These are phyloP conservation scores for Aspergillus latus DNA, from an alignment of 2,329 filamentous ascomycete genomes.

Conservation along the genomic window DNA sequence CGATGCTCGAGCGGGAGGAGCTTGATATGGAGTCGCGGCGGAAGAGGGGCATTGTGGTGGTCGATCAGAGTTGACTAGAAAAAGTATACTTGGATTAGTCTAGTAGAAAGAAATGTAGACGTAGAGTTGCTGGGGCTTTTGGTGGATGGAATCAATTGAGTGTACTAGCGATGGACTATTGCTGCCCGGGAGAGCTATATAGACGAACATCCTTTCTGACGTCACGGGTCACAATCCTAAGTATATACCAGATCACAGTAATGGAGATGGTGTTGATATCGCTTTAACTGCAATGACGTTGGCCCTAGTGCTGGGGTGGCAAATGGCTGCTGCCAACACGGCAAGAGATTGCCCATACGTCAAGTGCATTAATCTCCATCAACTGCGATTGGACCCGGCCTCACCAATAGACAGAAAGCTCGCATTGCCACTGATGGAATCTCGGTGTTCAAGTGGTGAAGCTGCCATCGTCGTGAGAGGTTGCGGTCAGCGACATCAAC, in stretches of 20 bases:
- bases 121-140: too few species aligned
- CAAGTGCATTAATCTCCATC: too few species aligned
- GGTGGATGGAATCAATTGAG: not conserved
- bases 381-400: not conserved
- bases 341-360: constrained; percentile 1
- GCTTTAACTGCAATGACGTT: not conserved
- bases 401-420: not conserved
- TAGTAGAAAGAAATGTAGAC: not conserved
- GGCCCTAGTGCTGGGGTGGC: not conserved
- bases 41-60: constrained; percentile 26
- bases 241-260: not conserved
- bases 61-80: not conserved
- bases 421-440: not conserved
- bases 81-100: not conserved
- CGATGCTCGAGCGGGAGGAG: constrained; percentile 24
- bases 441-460: not conserved
- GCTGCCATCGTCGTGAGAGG: not conserved
- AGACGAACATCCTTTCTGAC: not conserved
- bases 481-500: not conserved
- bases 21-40: constrained; percentile 25
- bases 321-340: not conserved
- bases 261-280: not conserved
- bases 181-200: not conserved
- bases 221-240: not conserved
- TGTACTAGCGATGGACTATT: too few species aligned